Conservation (phyloP, 257 asterid genomes). For the Hygrophila difformis region DNA sequence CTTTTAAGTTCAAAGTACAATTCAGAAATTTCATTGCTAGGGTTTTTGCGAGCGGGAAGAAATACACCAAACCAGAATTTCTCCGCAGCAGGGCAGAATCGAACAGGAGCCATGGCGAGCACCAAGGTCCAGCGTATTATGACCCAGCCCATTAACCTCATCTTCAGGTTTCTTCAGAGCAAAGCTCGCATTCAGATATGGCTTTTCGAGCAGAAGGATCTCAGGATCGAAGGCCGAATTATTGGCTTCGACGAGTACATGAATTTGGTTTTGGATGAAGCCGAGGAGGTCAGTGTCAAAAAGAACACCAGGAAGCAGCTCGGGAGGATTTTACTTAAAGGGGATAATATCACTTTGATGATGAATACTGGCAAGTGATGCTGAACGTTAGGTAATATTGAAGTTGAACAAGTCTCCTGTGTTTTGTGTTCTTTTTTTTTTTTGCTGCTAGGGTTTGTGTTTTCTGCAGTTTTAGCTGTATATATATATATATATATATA, state of each 20-base stretch:
- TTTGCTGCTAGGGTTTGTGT: background rate
- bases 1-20: too few relatives aligned
- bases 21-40: too few relatives aligned
- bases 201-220: constrained; percentile 69
- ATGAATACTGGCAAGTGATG: constrained; percentile 47
- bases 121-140: constrained; percentile 45
- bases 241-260: constrained; percentile 61
- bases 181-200: constrained; percentile 65
- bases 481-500: too few relatives aligned
- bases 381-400: constrained; percentile 18
- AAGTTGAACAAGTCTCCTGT: background rate
- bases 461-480: background rate
- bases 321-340: constrained; percentile 53
- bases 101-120: constrained; percentile 57
- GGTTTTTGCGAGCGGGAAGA: constrained; percentile 22
- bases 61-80: constrained; percentile 11
- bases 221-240: constrained; percentile 52
- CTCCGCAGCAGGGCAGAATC: constrained; percentile 14
- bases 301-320: constrained; percentile 44
- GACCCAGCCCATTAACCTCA: constrained; percentile 55
- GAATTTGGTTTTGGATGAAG: constrained; percentile 57
- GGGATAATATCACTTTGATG: constrained; percentile 57
- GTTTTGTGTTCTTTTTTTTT: background rate
- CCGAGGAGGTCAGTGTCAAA: constrained; percentile 45
- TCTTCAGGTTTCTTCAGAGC: constrained; percentile 65